These are phyloP conservation scores for Rugosomyces carneus DNA, from an alignment of 1,284 basidiomycete species.

Conservation along the genomic window DNA sequence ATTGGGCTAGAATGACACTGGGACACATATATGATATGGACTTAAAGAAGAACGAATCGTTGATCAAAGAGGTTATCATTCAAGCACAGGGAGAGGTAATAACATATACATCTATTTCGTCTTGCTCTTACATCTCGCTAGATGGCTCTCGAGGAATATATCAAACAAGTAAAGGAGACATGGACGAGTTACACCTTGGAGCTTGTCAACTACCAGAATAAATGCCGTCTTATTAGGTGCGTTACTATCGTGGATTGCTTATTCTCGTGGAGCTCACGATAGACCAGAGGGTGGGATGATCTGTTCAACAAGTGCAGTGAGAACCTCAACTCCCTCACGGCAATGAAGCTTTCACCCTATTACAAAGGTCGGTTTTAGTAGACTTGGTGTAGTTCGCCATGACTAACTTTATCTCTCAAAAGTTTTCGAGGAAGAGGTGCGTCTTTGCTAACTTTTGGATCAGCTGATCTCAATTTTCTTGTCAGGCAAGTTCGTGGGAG, in stretches of 20 bases:
- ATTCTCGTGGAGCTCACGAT: constrained; percentile 8
- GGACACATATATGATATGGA: constrained; percentile 98
- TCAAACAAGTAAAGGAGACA: constrained; percentile 92
- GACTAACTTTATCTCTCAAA: constrained; percentile 6
- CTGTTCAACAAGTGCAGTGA: constrained; percentile 95
- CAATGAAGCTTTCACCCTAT: constrained; percentile 97
- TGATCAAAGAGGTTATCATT: constrained; percentile 92
- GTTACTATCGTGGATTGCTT: constrained; percentile 13
- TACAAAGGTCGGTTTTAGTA: constrained; percentile 68
- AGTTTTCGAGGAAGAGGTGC: constrained; percentile 90
- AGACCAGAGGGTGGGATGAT: constrained; percentile 89
- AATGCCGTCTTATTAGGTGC: constrained; percentile 90
- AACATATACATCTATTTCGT: constrained; percentile 4
- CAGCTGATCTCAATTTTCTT: not conserved
- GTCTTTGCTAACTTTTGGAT: not conserved
- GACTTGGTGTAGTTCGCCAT: not conserved
- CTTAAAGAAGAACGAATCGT: constrained; percentile 84
- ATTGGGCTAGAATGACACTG: constrained; percentile 75
- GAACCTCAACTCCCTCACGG: constrained; percentile 91
- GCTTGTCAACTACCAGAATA: constrained; percentile 98
- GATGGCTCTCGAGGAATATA: constrained; percentile 93
- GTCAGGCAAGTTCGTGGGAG: constrained; percentile 83
- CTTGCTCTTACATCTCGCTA: constrained; percentile 24
- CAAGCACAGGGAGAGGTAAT: constrained; percentile 96
- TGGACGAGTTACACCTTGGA: constrained; percentile 97